Evolutionary conservation across 2,329 filamentous ascomycete species (phyloP), one percentile per base, ranked within the genome.

Genomic region (Chlorencoelia australis): DNA sequence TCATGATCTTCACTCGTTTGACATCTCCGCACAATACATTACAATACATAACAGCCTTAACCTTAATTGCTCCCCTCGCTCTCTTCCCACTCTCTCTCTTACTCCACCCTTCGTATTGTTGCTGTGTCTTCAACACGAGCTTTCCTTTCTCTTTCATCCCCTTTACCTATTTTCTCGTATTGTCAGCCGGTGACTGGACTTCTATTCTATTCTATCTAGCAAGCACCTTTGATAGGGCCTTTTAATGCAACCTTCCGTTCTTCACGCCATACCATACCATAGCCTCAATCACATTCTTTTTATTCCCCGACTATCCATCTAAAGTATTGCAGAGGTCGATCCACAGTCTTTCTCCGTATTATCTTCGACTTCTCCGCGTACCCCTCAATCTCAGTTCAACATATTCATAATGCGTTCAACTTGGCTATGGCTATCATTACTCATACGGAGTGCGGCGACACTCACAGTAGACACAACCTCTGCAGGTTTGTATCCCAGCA

Each of bases 141-240:
- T 27, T 14, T 30, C 28, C 4, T 7, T 30, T 30, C 27, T 9
- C 5, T 16, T 17, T 6, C 8, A 18, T 11, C 13, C 16, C 8
- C 9, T 18, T 17, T 18, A 18, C 13, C 19, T 30, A 18, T 17
- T 16, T 16, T 7, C 13, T 2, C 9, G 13, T 11, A 16, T 15
- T 8, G 19, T 18, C 16, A 11, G 15, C 28, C 7, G 15, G 11
- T 15, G 6, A 9, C n/a, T 18, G 17, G 19, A 11, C 13, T 18
- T 11, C 9, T 17, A 20, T 41, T 24, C 8, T 35, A 41, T 35
- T 45, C 39, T 7, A 35, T 36, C 27, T 30, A 21, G 11, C 26
- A 36, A 30, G 43, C 35, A 41, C 47, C 51, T 54, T 52, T 49
- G 51, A 54, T 26, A 54, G 50, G 48, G 29, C 40, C 15, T 35